Base-by-base conservation (phyloP, 1,139 yeast genomes). In the Pichia terricola region DNA sequence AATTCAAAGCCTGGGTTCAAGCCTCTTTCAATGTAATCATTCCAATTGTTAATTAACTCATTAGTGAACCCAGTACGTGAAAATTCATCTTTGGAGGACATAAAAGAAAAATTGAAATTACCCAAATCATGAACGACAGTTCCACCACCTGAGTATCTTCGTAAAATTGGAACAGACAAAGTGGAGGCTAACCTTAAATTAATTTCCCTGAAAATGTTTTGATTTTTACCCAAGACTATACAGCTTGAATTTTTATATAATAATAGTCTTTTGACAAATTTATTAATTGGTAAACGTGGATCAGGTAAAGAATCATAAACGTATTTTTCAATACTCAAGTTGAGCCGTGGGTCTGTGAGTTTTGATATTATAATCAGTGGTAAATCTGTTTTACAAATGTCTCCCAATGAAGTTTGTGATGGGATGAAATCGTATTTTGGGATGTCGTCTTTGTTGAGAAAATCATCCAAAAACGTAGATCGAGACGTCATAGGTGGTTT, bases 51-150 rank as follows among this genome's bases (percentile, higher is more conserved):
- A 1, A 70, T 72, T 8, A 88, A 67, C 50, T 73, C 54, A 6
- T 69, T 56, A 3, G 87, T 81, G 58, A 83, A 87, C 37, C 62
- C 69, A 40, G 72, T 73, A 37, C 95, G 66, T 50, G 79, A 73
- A 56, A 94, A 94, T 2, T 71, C 72, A 4, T 68, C 70, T 49
- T 88, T 77, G 25, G 87, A 79, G 4, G 54, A 46, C 71, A 91
- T 79, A 53, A 77, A 87, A 6, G 94, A 81, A 62, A 81, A 94
- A 59, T 94, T 94, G 26, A 82, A 79, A 57, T 94, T 94, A 0
- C 97, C 96, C n/a, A 71, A 55, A 62, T 91, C 98, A 59, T 94
- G 99, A 9, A 88, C 95, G 0, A 94, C 99, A 0, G 97, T 79
- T 0, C 99, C 99, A 2, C 99, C 99, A 1, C 99, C 99, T 2